phyloP scores from a whole-genome alignment of 352 stramenopile genomes.

The Globisporangium cederbergense region DNA sequence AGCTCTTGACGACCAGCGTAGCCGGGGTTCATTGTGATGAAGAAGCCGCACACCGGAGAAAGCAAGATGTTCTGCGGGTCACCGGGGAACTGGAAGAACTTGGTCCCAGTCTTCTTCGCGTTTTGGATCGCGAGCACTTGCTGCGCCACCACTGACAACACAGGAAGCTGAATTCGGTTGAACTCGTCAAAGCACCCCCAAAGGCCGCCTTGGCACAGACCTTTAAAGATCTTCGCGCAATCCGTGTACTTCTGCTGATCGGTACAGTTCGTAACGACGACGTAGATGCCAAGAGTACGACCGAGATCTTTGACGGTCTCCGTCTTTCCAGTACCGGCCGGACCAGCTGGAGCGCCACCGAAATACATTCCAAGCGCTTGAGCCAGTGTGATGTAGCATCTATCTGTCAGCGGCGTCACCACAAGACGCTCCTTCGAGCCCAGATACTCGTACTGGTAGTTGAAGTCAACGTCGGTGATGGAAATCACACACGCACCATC shows the following conservation, averaged over 20 bases:
- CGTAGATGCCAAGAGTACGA: constrained; percentile 94
- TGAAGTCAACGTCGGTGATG: constrained; percentile 98
- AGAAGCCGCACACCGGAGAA: constrained; percentile 95
- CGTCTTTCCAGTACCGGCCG: constrained; percentile 95
- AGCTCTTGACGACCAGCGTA: constrained; percentile 98
- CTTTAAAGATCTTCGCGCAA: constrained; percentile 98
- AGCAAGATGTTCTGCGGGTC: constrained; percentile 97
- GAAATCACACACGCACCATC: constrained; percentile 96
- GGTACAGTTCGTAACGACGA: constrained; percentile 97
- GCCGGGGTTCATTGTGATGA: constrained; percentile 99
- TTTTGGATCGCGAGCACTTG: constrained; percentile 98
- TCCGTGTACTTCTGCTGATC: constrained; percentile 98
- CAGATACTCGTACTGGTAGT: constrained; percentile 98
- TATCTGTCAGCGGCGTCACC: constrained; percentile 96
- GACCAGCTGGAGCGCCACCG: constrained; percentile 92
- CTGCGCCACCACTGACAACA: constrained; percentile 96
- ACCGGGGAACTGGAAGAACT: constrained; percentile 97
- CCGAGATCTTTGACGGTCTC: constrained; percentile 97
- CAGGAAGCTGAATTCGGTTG: constrained; percentile 96
- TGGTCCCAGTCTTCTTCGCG: constrained; percentile 94
- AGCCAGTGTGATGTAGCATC: constrained; percentile 97
- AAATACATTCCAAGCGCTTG: constrained; percentile 99
- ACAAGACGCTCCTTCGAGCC: constrained; percentile 97
- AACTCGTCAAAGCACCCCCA: constrained; percentile 99
- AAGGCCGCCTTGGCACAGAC: constrained; percentile 93